Evolutionary conservation across 495 filamentous ascomycete species (phyloP).

Genomic region (Aspergillus sclerotioniger): DNA sequence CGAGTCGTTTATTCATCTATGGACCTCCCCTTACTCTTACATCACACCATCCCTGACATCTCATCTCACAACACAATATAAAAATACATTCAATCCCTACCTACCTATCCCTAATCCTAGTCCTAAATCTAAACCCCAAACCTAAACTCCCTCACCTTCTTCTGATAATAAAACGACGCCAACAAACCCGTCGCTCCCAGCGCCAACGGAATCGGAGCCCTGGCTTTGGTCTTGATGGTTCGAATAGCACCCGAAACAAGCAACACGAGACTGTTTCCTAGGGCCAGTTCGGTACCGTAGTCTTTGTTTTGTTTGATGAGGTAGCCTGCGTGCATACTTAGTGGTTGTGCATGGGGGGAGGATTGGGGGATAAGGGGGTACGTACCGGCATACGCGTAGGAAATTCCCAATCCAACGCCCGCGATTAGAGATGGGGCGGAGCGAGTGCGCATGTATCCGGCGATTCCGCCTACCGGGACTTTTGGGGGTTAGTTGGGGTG

Average conservation of each 20-base stretch:
- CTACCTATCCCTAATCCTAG: too few relatives aligned
- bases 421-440: constrained; percentile 19
- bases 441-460: constrained; percentile 16
- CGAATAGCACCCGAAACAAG: constrained; percentile 19
- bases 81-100: too few relatives aligned
- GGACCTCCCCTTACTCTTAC: too few relatives aligned
- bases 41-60: too few relatives aligned
- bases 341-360: too few relatives aligned
- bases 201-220: constrained; percentile 14
- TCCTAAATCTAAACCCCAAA: constrained; percentile 21
- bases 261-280: constrained; percentile 18
- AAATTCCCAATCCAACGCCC: constrained; percentile 16
- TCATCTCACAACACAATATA: too few relatives aligned
- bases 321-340: too few relatives aligned
- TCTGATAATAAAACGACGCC: constrained; percentile 21
- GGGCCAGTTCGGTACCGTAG: constrained; percentile 23
- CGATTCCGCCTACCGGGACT: constrained; percentile 17
- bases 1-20: too few relatives aligned
- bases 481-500: too few relatives aligned
- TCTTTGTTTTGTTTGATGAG: constrained; percentile 24
- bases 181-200: constrained; percentile 18
- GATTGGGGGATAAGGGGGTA: background rate
- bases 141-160: constrained; percentile 20
- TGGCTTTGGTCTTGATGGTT: constrained; percentile 15
- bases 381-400: constrained; percentile 19